phyloP scores from a whole-genome alignment of 495 filamentous ascomycete species.

The Trichoderma virens region DNA sequence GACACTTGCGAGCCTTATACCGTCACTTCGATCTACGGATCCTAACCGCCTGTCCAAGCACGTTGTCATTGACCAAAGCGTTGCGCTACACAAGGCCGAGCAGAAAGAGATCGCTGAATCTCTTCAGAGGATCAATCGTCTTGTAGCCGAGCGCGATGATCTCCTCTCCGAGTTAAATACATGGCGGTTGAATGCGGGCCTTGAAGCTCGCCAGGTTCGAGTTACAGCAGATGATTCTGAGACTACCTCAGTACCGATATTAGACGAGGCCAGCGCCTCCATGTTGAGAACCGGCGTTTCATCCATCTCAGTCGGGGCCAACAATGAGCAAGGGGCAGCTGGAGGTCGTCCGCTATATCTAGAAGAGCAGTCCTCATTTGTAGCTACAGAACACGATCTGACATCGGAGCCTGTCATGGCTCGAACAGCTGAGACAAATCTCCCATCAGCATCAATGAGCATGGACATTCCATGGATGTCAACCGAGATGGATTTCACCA shows the following conservation, averaged over 20 bases:
- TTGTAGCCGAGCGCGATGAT: neutral
- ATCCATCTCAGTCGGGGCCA: neutral
- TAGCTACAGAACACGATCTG: neutral
- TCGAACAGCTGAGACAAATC: neutral
- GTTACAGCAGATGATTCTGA: neutral
- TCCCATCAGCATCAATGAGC: neutral
- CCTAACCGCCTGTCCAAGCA: neutral
- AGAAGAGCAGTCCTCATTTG: neutral
- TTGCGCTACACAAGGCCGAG: constrained; percentile 3
- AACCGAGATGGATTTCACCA: neutral
- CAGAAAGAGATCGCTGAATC: neutral
- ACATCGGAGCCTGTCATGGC: neutral
- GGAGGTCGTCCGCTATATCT: neutral
- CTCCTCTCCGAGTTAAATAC: neutral
- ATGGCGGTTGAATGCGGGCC: neutral
- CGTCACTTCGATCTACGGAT: neutral
- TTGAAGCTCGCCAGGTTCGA: neutral
- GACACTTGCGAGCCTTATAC: neutral
- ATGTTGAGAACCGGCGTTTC: neutral
- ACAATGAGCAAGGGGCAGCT: neutral
- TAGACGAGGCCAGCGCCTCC: neutral
- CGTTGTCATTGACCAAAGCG: neutral
- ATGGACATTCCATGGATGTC: neutral
- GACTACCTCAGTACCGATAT: neutral
- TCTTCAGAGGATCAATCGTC: neutral